Evolutionary conservation across 352 stramenopile genomes (phyloP).

Genomic region (Pythium sukuiense): DNA sequence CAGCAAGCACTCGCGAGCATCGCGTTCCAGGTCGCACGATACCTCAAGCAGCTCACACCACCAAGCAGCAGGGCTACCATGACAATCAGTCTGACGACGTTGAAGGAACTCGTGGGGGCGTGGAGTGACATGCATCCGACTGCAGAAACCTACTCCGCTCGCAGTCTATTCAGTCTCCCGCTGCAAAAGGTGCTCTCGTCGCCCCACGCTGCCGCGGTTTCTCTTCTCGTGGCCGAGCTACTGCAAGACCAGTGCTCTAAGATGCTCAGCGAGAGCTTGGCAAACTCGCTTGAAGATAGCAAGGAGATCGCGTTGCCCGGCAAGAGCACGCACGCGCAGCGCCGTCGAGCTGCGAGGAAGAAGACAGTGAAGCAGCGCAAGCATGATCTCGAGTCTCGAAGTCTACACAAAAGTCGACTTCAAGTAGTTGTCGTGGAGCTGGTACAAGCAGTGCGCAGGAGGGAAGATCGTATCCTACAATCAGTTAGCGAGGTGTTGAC

Average conservation of each 20-base stretch:
- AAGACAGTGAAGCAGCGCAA: conserved; percentile 68
- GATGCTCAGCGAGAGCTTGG: conserved; percentile 58
- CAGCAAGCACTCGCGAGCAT: conserved; percentile 16
- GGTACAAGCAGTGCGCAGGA: conserved; percentile 25
- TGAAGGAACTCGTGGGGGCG: conserved; percentile 7
- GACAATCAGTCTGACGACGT: conserved; percentile 1
- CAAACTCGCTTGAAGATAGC: not conserved
- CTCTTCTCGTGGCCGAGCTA: conserved; percentile 69
- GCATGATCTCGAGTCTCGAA: conserved; percentile 36
- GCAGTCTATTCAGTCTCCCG: conserved; percentile 16
- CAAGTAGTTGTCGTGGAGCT: conserved; percentile 48
- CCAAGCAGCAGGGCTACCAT: conserved; percentile 18
- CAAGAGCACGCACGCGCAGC: conserved; percentile 34
- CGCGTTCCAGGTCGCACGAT: conserved; percentile 12
- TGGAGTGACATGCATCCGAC: not conserved
- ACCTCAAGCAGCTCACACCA: conserved; percentile 25
- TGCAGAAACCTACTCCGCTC: not conserved
- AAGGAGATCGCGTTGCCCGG: not conserved
- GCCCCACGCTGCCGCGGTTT: conserved; percentile 58
- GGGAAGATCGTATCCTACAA: conserved; percentile 28
- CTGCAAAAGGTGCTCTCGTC: conserved; percentile 13
- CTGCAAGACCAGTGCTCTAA: conserved; percentile 71
- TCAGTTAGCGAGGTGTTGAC: conserved; percentile 37
- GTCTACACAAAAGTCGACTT: conserved; percentile 41
- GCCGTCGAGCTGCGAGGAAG: conserved; percentile 62